Percentiles rank a stretch among this genome's conserved stretches.
These are phyloP conservation scores for Paramyrothecium roridum DNA, from an alignment of 2,329 filamentous ascomycete genomes.

Conservation along the genomic window DNA sequence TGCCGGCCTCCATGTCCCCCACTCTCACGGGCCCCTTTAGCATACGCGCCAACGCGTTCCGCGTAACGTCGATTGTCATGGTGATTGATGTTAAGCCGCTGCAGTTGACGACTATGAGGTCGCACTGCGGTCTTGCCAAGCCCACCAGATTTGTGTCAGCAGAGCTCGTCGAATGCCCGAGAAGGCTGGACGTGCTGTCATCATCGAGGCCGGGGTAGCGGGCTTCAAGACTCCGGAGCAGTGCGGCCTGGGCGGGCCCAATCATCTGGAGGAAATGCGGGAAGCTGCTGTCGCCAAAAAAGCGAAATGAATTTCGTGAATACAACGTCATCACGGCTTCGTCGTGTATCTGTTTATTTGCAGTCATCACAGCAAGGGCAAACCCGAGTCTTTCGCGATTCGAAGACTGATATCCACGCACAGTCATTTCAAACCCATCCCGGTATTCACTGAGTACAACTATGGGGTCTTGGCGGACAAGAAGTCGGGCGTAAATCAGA, in stretches of 20 bases:
- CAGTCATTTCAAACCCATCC: neutral
- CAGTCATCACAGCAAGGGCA: neutral
- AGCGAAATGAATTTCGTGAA: neutral
- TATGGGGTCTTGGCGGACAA: too few relatives aligned
- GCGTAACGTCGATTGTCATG: neutral
- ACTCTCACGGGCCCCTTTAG: neutral
- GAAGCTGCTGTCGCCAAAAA: neutral
- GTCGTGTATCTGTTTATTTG: neutral
- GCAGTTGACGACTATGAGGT: neutral
- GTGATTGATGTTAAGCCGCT: neutral
- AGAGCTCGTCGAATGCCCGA: neutral
- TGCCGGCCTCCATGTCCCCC: neutral
- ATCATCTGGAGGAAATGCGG: neutral
- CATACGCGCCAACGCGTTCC: neutral
- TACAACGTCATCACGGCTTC: neutral
- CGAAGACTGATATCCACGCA: neutral
- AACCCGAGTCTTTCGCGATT: neutral
- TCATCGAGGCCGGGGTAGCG: neutral
- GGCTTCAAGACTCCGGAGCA: neutral
- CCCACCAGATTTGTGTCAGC: neutral
- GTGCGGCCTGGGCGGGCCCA: neutral
- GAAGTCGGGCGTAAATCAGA: too few relatives aligned
- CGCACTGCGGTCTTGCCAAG: neutral
- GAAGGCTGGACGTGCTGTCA: neutral
- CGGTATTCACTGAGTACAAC: too few relatives aligned